Conservation (phyloP, 768 basidiomycete genomes). For the Flagelloscypha sp. region DNA sequence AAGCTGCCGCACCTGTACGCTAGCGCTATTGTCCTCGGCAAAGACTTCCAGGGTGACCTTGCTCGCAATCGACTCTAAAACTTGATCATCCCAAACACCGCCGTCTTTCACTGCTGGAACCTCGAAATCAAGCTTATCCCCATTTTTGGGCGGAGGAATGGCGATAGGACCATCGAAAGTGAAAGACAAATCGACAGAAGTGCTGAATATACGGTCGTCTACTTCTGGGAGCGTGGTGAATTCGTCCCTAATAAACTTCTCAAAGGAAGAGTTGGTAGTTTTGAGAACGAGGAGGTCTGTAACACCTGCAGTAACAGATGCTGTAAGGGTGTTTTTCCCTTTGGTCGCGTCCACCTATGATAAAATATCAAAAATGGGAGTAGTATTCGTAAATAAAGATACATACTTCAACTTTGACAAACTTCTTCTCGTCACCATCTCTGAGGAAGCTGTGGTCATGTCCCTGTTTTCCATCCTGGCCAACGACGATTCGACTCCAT, state of each 20-base stretch:
- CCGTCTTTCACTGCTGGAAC: conserved; percentile 35
- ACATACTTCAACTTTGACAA: conserved; percentile 51
- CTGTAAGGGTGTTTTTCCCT: conserved; percentile 56
- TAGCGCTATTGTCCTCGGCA: conserved; percentile 82
- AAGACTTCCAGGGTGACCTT: conserved; percentile 71
- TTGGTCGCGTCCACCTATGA: conserved; percentile 54
- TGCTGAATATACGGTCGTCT: conserved; percentile 84
- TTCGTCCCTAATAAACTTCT: conserved; percentile 74
- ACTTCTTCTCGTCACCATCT: conserved; percentile 85
- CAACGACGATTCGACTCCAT: conserved; percentile 71
- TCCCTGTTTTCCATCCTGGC: conserved; percentile 25
- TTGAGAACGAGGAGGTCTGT: conserved; percentile 87
- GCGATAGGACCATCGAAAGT: conserved; percentile 41
- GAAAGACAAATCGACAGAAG: conserved; percentile 73
- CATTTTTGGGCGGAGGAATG: conserved; percentile 42
- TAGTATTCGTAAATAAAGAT: background rate
- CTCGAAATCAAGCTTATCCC: conserved; percentile 42
- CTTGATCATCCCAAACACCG: conserved; percentile 50
- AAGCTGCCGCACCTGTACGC: conserved; percentile 64
- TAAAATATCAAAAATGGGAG: conserved; percentile 8
- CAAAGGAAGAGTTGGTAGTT: conserved; percentile 79
- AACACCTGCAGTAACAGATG: conserved; percentile 59
- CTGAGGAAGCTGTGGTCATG: conserved; percentile 81
- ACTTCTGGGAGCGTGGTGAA: conserved; percentile 84
- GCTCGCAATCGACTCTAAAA: conserved; percentile 45